Evolutionary conservation across 495 filamentous ascomycete species (phyloP).

Genomic region (Lasiosphaeria miniovina): DNA sequence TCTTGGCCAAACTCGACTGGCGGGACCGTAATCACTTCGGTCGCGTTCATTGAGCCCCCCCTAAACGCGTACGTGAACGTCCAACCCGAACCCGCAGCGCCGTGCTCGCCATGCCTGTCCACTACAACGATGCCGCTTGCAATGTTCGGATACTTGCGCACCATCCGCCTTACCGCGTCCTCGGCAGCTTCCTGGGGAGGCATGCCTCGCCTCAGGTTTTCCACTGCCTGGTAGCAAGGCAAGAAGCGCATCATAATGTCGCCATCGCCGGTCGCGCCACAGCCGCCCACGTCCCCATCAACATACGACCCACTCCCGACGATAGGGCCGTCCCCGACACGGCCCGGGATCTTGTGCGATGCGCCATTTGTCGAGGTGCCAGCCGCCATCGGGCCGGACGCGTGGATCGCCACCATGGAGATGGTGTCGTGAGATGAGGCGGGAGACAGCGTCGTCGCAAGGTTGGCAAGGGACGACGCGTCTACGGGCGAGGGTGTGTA

Average conservation of each 20-base stretch:
- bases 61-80: slow-evolving; percentile 46
- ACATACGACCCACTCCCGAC: slow-evolving; percentile 49
- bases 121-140: slow-evolving; percentile 47
- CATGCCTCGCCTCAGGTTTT: slow-evolving; percentile 45
- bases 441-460: background rate
- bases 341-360: slow-evolving; percentile 44
- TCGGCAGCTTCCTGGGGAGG: slow-evolving; percentile 40
- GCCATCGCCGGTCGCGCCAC: slow-evolving; percentile 49
- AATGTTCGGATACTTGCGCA: slow-evolving; percentile 40
- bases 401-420: slow-evolving; percentile 43
- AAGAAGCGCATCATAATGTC: slow-evolving; percentile 53
- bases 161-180: slow-evolving; percentile 44
- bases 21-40: slow-evolving; percentile 38
- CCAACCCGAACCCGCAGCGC: slow-evolving; percentile 46
- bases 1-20: slow-evolving; percentile 20
- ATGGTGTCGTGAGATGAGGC: slow-evolving; percentile 43
- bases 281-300: slow-evolving; percentile 47
- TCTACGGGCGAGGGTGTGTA: slow-evolving; percentile 28
- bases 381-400: slow-evolving; percentile 40
- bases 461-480: background rate
- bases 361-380: slow-evolving; percentile 51
- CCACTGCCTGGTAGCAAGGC: slow-evolving; percentile 50
- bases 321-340: slow-evolving; percentile 49
- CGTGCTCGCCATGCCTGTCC: slow-evolving; percentile 39
- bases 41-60: slow-evolving; percentile 40